These are phyloP conservation scores for rapeseed (Brassica napus) DNA, from an alignment of 345 rosid genomes.

Conservation along the genomic window Da-Ae NC_063436.1:1234501-1235000, in stretches of 20 bases:
- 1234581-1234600: neutral
- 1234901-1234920: conserved; percentile 27
- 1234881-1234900: conserved; percentile 16
- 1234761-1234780: neutral
- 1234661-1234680: neutral
- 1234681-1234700: neutral
- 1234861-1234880: conserved; percentile 18
- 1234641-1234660: neutral
- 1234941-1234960: conserved; percentile 35
- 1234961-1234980: conserved; percentile 29
- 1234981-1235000: conserved; percentile 13
- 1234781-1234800: neutral
- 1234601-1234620: neutral
- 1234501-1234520: neutral
- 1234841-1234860: neutral
- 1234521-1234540: neutral
- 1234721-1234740: neutral
- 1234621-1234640: neutral
- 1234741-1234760: neutral
- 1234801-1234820: neutral
- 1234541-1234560: neutral
- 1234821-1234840: neutral
- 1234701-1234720: neutral
- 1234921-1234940: conserved; percentile 17
- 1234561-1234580: neutral